Percentiles rank a stretch among this genome's conserved stretches.
Conservation (phyloP, 257 asterid genomes). For the Solanum chilense region DNA sequence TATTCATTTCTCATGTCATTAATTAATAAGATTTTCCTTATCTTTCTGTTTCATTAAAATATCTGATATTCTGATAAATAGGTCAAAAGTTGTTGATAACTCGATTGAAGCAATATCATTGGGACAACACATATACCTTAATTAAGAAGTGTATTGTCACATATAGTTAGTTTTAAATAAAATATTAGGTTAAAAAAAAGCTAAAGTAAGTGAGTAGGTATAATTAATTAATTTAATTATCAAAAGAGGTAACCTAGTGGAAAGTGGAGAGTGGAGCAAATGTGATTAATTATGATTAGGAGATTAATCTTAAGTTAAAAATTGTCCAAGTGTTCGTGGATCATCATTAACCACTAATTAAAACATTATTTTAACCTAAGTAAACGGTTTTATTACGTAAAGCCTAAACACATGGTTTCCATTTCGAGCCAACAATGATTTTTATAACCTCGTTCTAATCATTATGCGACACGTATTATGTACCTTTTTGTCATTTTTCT, state of each 20-base stretch:
- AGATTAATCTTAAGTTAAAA: background rate
- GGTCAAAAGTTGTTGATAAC: background rate
- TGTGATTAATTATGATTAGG: background rate
- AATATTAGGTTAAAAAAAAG: background rate
- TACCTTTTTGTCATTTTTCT: background rate
- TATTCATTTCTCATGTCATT: background rate
- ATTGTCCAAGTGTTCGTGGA: background rate
- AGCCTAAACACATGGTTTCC: background rate
- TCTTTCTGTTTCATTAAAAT: background rate
- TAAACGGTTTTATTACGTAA: background rate
- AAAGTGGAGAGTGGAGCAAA: background rate
- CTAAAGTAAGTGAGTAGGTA: background rate
- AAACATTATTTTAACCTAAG: background rate
- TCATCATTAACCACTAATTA: background rate
- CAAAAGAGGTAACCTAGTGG: background rate
- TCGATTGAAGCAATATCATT: background rate
- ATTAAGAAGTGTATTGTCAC: background rate
- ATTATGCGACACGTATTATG: background rate
- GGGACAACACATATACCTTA: background rate
- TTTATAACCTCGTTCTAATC: background rate
- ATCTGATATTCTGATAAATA: background rate
- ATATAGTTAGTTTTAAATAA: background rate
- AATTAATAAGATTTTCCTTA: background rate
- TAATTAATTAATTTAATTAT: background rate
- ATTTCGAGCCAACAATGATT: background rate